Conservation (phyloP, 345 rosid genomes). For the Cardiospermum halicacabum region DNA sequence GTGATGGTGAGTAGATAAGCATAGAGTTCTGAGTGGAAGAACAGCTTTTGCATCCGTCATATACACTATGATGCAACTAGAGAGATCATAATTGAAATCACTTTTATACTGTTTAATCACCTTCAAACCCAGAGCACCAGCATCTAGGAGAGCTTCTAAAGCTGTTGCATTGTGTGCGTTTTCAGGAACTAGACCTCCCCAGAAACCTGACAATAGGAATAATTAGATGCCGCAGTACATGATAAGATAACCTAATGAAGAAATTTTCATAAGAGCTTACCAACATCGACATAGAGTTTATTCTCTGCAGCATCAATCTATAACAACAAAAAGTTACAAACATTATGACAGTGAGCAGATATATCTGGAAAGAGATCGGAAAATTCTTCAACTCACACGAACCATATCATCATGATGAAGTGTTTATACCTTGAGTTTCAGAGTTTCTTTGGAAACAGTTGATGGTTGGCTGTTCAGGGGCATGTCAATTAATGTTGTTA, state of each 20-base stretch:
- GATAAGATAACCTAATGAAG: slow-evolving; percentile 14
- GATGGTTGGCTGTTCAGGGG: slow-evolving; percentile 81
- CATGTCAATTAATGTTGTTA: slow-evolving; percentile 89
- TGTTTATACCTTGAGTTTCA: slow-evolving; percentile 64
- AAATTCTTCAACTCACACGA: background rate
- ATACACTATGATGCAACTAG: background rate
- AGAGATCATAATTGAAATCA: background rate
- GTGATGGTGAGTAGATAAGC: background rate
- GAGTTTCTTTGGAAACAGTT: slow-evolving; percentile 72
- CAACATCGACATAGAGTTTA: slow-evolving; percentile 79
- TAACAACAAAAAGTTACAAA: slow-evolving; percentile 15
- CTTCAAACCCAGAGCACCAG: slow-evolving; percentile 95
- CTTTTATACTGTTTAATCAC: slow-evolving; percentile 32
- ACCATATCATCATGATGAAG: slow-evolving; percentile 1
- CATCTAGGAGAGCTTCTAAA: slow-evolving; percentile 64
- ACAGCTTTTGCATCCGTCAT: background rate
- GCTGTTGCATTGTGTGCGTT: slow-evolving; percentile 74
- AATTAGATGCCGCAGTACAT: slow-evolving; percentile 1
- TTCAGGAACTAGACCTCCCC: slow-evolving; percentile 98
- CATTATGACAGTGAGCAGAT: slow-evolving; percentile 8
- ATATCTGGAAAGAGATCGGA: background rate
- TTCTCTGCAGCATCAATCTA: slow-evolving; percentile 74
- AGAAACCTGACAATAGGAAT: slow-evolving; percentile 57
- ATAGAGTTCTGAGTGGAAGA: background rate
- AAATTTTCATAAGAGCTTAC: slow-evolving; percentile 38